Base-by-base conservation (phyloP, 257 asterid species). In the Fraxinus quadrangulata region DNA sequence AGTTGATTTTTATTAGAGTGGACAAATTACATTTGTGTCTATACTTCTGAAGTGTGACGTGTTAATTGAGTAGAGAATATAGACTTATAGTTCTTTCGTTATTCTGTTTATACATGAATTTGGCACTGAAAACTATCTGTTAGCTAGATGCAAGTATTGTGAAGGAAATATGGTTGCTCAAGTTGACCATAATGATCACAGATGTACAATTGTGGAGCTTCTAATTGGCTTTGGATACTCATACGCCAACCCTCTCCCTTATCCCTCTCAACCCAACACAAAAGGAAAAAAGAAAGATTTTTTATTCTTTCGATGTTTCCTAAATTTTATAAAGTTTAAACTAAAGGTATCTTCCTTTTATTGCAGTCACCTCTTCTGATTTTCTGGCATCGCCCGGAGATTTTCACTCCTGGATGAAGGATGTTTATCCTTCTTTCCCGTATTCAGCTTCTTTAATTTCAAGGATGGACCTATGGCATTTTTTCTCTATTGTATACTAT, bases 241-340 rank as follows among this genome's bases (percentile, higher is more conserved):
- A 6, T 59, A 21, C 4, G 30, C 67, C 67, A 59, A 59, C 26
- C 26, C 26, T 59, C 14, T n/a, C 67, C 67, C 66, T 56, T 12
- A 23, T 56, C 66, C 24, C 67, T 21, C 67, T 56, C 67, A 59
- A 59, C 66, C 66, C 66, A 56, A 56, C 5, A 56, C 13, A 21
- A 59, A 7, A 59, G 14, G 67, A 59, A 59, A 40, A 59, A 59
- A 0, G 66, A 59, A 21, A 59, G 12, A 6, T 21, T 23, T 56
- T 9, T 51, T 13, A 72, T 70, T 34, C 79, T 40, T 78, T 19
- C 28, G 42, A 14, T 19, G 67, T 77, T 49, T 19, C 26, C 65
- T 17, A 19, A 54, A 11, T 33, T 28, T 74, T 37, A 8, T 31
- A 31, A 37, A 37, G 42, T 37, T 37, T 21, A 36, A 70, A 67